Conservation (phyloP, 2,329 filamentous ascomycete species). For the Laburnicola sp. region DNA sequence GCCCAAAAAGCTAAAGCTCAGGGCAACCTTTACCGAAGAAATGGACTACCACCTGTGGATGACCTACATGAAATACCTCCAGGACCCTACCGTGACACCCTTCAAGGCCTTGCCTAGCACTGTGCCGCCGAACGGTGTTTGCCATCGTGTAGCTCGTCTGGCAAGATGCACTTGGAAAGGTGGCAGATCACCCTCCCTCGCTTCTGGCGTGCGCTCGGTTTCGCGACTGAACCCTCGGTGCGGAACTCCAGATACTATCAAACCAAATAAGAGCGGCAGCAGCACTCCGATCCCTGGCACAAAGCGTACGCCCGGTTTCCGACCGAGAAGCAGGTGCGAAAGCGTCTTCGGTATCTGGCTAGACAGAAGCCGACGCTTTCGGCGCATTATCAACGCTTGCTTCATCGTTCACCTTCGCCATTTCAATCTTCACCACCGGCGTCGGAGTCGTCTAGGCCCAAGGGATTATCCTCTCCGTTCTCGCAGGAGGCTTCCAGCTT, state of each 20-base stretch:
- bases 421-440: conserved; percentile 48
- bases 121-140: conserved; percentile 65
- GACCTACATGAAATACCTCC: conserved; percentile 66
- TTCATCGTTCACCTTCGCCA: conserved; percentile 64
- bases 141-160: conserved; percentile 63
- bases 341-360: conserved; percentile 62
- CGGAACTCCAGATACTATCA: conserved; percentile 51
- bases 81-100: conserved; percentile 66
- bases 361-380: conserved; percentile 64
- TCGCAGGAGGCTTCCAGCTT: conserved; percentile 39
- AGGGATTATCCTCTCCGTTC: conserved; percentile 46
- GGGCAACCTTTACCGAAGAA: conserved; percentile 59
- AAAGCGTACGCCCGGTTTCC: conserved; percentile 56
- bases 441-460: conserved; percentile 36
- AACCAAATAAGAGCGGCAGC: conserved; percentile 49
- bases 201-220: conserved; percentile 19
- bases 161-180: conserved; percentile 64
- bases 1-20: conserved; percentile 50
- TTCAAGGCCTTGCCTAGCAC: conserved; percentile 69
- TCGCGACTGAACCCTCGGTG: conserved; percentile 29
- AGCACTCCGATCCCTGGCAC: conserved; percentile 50
- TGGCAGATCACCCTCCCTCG: conserved; percentile 41
- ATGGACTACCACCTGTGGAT: conserved; percentile 70
- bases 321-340: conserved; percentile 61
- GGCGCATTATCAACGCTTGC: conserved; percentile 65